Evolutionary conservation across 768 basidiomycete genomes (phyloP).

Genomic region (Guyanaporus albipodus): DNA sequence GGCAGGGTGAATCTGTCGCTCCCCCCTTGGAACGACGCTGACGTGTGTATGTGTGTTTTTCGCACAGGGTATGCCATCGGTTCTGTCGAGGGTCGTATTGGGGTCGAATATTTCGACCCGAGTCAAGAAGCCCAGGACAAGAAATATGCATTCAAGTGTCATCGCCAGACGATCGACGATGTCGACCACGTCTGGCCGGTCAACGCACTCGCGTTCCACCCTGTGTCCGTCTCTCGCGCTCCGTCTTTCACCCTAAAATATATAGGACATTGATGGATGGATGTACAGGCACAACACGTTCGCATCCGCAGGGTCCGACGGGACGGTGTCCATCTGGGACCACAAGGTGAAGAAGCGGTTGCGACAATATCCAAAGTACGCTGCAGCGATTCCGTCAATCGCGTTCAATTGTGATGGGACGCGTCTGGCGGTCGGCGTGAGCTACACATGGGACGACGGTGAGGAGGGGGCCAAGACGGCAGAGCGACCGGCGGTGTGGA

Average conservation of each 20-base stretch:
- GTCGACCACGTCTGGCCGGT: constrained; percentile 97
- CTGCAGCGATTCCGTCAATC: constrained; percentile 68
- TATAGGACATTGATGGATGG: too few species aligned
- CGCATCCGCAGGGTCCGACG: constrained; percentile 92
- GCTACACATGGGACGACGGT: constrained; percentile 90
- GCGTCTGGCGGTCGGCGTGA: constrained; percentile 76
- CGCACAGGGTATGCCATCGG: constrained; percentile 85
- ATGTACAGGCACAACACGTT: constrained; percentile 79
- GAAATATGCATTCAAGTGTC: constrained; percentile 90
- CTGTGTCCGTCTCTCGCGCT: constrained; percentile 46
- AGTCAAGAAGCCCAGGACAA: constrained; percentile 71
- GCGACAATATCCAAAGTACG: constrained; percentile 82
- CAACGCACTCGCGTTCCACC: constrained; percentile 93
- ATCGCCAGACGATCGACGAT: constrained; percentile 84
- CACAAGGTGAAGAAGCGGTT: constrained; percentile 94
- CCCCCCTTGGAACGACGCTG: too few species aligned
- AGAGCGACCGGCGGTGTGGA: constrained; percentile 55
- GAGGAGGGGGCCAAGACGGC: constrained; percentile 66
- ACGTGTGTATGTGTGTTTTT: too few species aligned
- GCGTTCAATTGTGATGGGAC: constrained; percentile 83
- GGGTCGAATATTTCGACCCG: constrained; percentile 95
- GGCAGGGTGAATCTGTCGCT: constrained; percentile 57
- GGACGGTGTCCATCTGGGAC: constrained; percentile 95
- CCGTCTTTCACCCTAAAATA: too few species aligned
- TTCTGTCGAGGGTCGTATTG: constrained; percentile 93